Evolutionary conservation across 78 protist species (phyloP).

Genomic region (Guillardia theta): DNA sequence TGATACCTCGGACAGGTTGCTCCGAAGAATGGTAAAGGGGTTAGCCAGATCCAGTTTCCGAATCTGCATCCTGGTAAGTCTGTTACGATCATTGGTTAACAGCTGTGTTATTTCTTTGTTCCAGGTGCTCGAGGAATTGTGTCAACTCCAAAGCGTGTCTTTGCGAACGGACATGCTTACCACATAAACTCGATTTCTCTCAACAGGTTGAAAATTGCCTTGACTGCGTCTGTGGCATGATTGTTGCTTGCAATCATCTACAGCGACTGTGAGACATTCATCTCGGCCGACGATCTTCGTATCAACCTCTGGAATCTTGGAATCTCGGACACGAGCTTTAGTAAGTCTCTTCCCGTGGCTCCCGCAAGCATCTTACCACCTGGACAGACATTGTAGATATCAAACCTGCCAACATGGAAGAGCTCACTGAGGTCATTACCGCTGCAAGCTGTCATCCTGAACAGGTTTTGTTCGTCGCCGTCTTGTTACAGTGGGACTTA

Average conservation of each 20-base stretch:
- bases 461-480: neutral
- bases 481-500: neutral
- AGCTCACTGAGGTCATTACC: slow-evolving; percentile 95
- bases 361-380: slow-evolving; percentile 1
- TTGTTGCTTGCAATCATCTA: no score
- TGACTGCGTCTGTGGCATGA: slow-evolving; percentile 18
- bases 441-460: slow-evolving; percentile 91
- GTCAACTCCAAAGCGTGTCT: slow-evolving; percentile 56
- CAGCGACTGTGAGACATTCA: slow-evolving; percentile 79
- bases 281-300: slow-evolving; percentile 96
- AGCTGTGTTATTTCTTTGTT: neutral
- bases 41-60: no score
- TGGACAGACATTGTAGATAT: slow-evolving; percentile 93
- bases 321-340: neutral
- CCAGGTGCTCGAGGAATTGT: neutral
- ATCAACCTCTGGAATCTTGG: slow-evolving; percentile 95
- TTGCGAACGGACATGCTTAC: slow-evolving; percentile 94
- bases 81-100: no score
- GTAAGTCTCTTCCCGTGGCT: neutral
- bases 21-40: no score
- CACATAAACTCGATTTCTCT: slow-evolving; percentile 93
- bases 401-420: slow-evolving; percentile 97
- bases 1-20: no score
- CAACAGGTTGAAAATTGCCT: neutral
- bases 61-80: no score